Conservation (phyloP, 108 stramenopile genomes). For the Stephanodiscus minutulus region DNA sequence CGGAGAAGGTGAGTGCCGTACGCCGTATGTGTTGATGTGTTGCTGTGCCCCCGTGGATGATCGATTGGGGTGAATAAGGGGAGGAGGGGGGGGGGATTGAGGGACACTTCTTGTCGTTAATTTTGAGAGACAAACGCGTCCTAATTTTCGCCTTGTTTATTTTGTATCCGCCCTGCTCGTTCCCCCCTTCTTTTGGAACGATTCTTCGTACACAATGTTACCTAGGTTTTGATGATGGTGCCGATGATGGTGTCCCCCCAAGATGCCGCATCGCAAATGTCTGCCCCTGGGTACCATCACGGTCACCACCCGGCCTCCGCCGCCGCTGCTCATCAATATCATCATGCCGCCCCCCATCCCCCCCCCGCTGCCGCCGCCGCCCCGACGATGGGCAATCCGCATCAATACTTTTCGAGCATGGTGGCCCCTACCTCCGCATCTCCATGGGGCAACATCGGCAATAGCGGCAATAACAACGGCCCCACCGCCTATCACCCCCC, state of each 20-base stretch:
- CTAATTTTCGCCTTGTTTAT: not conserved
- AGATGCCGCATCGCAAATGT: conserved; percentile 44
- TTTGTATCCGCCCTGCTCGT: not conserved
- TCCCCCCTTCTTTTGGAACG: not conserved
- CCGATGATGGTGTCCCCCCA: conserved; percentile 78
- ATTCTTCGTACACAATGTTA: not conserved
- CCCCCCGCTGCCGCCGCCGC: conserved; percentile 27
- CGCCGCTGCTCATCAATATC: conserved; percentile 25
- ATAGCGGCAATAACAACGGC: conserved; percentile 19
- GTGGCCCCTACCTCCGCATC: not conserved
- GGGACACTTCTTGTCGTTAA: not conserved
- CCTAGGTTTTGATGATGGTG: conserved; percentile 85
- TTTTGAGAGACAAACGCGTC: not conserved
- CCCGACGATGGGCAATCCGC: conserved; percentile 33
- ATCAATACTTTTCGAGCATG: conserved; percentile 16
- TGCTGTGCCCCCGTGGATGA: not conserved
- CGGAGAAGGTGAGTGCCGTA: conserved; percentile 3
- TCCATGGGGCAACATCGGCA: not conserved
- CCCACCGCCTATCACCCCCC: conserved; percentile 3
- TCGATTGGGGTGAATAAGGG: too few species aligned
- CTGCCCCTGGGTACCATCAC: conserved; percentile 32
- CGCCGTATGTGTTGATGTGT: not conserved
- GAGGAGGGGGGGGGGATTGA: not conserved
- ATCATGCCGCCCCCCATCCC: not conserved
- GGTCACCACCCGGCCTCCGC: too few species aligned